Evolutionary conservation across 208 protist genomes (phyloP), one percentile per base, ranked within the genome.

Genomic region (Naegleria fowleri): DNA sequence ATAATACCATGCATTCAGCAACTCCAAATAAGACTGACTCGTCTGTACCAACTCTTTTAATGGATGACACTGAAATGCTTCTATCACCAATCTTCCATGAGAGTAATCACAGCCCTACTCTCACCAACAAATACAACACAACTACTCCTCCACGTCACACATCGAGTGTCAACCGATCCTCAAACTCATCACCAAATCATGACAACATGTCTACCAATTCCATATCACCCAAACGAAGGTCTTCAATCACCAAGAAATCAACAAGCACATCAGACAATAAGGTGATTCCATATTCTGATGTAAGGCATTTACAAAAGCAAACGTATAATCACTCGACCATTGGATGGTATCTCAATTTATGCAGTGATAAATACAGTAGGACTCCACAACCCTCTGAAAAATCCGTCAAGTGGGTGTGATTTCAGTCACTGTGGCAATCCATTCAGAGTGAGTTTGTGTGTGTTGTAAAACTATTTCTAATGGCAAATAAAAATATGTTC

Each of bases 321-420:
- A 85, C 38, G 11, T 85, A 85, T 36, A 85, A 85, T 25, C 79
- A 85, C 36, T 85, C 79, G 0, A 85, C 79, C 0, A 85, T 85
- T 85, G 79, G 41, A 22, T 85, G 79, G 79, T 85, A 85, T 85
- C 22, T 85, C 6, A 85, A 85, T 43, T 43, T 85, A 38, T 85
- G 79, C 79, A 43, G 38, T 43, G 36, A 85, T 11, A 85, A 85
- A 11, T 85, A 85, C 15, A 43, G 38, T 39, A 85, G 79, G 41
- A 39, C 22, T 43, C 38, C 79, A 83, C 22, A 19, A 39, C 22
- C 75, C 9, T 38, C 36, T 1, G 13, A 39, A 40, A 85, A 39
- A 83, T 39, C 22, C 0, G 55, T 67, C 2, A 67, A 67, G 55
- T 67, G 55, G 55, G 55, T 67, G 2, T 67, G 22, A 67, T 29